Evolutionary conservation across 768 basidiomycete species (phyloP).

Genomic region (Auriculariales sp.): DNA sequence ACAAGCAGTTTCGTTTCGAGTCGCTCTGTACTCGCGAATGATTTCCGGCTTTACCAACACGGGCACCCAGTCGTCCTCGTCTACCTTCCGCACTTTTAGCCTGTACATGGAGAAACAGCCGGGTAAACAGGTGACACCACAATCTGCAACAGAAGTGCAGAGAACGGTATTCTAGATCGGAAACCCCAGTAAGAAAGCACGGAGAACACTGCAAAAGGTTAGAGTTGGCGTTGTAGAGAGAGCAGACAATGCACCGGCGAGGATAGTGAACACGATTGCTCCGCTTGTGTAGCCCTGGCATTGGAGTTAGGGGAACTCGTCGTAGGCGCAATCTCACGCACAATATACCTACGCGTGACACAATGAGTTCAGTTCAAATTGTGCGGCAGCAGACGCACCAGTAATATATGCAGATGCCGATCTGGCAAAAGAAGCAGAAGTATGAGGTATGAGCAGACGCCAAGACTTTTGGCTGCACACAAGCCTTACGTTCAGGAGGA

Average conservation of each 20-base stretch:
- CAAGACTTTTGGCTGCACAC: not conserved
- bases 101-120: constrained; percentile 99
- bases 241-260: constrained; percentile 27
- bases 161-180: constrained; percentile 60
- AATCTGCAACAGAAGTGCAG: constrained; percentile 63
- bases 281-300: constrained; percentile 38
- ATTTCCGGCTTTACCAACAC: constrained; percentile 95
- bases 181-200: constrained; percentile 62
- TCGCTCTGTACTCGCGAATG: constrained; percentile 94
- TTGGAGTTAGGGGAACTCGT: too few relatives aligned
- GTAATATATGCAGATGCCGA: constrained; percentile 62
- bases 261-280: constrained; percentile 72
- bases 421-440: constrained; percentile 16
- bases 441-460: not conserved
- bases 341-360: constrained; percentile 56
- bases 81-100: constrained; percentile 77
- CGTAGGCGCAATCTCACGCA: too few relatives aligned
- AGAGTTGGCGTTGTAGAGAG: not conserved
- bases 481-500: constrained; percentile 40
- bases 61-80: constrained; percentile 94
- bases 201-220: constrained; percentile 30
- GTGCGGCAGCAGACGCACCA: too few relatives aligned
- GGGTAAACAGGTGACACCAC: constrained; percentile 96
- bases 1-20: too few relatives aligned
- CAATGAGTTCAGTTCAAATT: too few relatives aligned